Base-by-base conservation (phyloP, 768 basidiomycete genomes). In the Boletus sp. region DNA sequence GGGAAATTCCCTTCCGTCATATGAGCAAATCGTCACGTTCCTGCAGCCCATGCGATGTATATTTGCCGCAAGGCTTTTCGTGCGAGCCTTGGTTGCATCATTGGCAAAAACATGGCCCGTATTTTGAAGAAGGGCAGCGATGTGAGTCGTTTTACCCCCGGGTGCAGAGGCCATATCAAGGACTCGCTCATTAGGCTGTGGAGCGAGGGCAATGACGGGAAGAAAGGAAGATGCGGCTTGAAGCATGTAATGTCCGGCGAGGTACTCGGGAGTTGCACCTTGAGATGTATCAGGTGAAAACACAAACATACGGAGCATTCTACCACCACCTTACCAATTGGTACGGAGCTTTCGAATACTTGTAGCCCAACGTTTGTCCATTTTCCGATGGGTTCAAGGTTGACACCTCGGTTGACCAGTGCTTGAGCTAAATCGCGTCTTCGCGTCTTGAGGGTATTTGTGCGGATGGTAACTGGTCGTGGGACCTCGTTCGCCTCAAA, bases 341-440 rank as follows among this genome's bases (percentile, higher is more conserved):
- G 97, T 2, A 99, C 94, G 56, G 83, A 86, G 59, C 90, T 92
- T 74, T 98, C 96, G 69, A 98, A 98, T 4, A 99, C 89, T 71
- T 98, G 97, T n/a, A 99, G 79, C 15, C 97, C 97, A 58, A 98
- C 95, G 66, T 98, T 98, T 29, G 92, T 92, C 97, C 97, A 98
- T 75, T 98, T 98, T 30, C 96, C 97, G 60, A 99, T 95, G 21
- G 97, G 95, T 69, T 98, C 96, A 51, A 99, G 82, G 66, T 92
- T 97, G 57, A 98, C 97, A 33, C 97, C 97, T 45, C 97, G 84
- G 70, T 97, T 97, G 63, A 98, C 86, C 34, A 99, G 79, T 0
- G 86, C 81, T 72, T 98, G 96, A 2, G 93, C 96, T 54, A 99
- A 83, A 70, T 98, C 97, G 45, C 96, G 84, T 61, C 97, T 79